Evolutionary conservation across 169 alveolate genomes (phyloP).

Genomic region (Plasmodium cynomolgi): DNA sequence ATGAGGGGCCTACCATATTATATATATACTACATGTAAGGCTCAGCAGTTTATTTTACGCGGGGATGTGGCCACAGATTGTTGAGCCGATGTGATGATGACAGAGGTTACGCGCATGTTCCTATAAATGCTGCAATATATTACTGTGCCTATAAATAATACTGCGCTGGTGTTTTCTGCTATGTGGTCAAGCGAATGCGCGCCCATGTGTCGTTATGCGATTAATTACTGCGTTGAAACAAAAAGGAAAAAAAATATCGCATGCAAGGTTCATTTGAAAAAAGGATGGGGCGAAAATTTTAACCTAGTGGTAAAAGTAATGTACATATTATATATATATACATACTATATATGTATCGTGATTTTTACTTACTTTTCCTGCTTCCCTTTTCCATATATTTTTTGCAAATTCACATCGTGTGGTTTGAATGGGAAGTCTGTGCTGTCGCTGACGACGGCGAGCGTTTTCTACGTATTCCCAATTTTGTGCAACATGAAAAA

Average conservation of each 20-base stretch:
- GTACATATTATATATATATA: not conserved
- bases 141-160: not conserved
- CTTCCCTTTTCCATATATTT: not conserved
- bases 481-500: not conserved
- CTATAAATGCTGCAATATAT: not conserved
- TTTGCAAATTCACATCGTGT: not conserved
- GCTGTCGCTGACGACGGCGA: not conserved
- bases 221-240: not conserved
- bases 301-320: not conserved
- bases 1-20: too few species aligned
- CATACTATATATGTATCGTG: not conserved
- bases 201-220: not conserved
- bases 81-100: not conserved
- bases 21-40: not conserved
- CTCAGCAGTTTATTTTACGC: not conserved
- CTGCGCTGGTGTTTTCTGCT: not conserved
- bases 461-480: constrained; percentile 1
- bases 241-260: not conserved
- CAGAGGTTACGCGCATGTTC: not conserved
- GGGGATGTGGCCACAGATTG: not conserved
- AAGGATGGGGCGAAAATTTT: not conserved
- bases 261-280: not conserved
- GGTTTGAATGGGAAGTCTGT: not conserved
- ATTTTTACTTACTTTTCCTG: not conserved
- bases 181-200: not conserved